These are phyloP conservation scores for Pestalotiopsis fici DNA, from an alignment of 2,329 filamentous ascomycete species.

Conservation along the genomic window DNA sequence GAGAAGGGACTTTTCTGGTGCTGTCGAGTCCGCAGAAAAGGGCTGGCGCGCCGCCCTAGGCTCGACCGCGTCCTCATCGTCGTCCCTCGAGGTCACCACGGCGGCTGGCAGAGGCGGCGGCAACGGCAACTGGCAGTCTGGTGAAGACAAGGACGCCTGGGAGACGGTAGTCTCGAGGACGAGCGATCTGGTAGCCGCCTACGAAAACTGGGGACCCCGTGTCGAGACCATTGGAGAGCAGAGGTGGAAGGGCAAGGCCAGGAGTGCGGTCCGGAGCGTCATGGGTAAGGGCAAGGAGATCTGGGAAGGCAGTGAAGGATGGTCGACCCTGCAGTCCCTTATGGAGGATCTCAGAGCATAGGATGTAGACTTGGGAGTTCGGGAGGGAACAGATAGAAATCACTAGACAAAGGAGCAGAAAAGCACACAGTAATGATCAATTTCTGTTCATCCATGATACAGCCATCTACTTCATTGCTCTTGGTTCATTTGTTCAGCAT, in stretches of 20 bases:
- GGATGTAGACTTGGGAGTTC: no score
- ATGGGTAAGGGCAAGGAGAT: constrained; percentile 77
- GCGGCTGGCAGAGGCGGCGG: constrained; percentile 33
- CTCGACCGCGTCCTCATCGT: constrained; percentile 29
- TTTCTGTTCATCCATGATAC: no score
- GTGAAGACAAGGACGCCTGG: constrained; percentile 65
- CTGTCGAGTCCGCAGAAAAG: constrained; percentile 84
- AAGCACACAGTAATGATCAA: no score
- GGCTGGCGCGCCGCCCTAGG: constrained; percentile 76
- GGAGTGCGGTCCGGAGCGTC: constrained; percentile 80
- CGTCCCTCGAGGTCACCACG: constrained; percentile 30
- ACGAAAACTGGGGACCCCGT: constrained; percentile 75
- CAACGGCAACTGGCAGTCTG: constrained; percentile 43
- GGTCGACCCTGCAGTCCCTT: constrained; percentile 59
- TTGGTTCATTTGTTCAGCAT: no score
- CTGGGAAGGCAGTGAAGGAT: constrained; percentile 79
- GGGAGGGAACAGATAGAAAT: no score
- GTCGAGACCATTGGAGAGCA: constrained; percentile 66
- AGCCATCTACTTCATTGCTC: no score
- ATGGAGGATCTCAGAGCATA: constrained; percentile 53
- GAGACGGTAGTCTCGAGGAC: constrained; percentile 74
- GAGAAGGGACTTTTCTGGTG: constrained; percentile 67
- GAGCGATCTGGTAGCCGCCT: constrained; percentile 76
- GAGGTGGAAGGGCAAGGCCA: constrained; percentile 86
- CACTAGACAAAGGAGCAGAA: no score